Evolutionary conservation across 805 yeast species (phyloP).

Genomic region (Starmerella sirachaensis): DNA sequence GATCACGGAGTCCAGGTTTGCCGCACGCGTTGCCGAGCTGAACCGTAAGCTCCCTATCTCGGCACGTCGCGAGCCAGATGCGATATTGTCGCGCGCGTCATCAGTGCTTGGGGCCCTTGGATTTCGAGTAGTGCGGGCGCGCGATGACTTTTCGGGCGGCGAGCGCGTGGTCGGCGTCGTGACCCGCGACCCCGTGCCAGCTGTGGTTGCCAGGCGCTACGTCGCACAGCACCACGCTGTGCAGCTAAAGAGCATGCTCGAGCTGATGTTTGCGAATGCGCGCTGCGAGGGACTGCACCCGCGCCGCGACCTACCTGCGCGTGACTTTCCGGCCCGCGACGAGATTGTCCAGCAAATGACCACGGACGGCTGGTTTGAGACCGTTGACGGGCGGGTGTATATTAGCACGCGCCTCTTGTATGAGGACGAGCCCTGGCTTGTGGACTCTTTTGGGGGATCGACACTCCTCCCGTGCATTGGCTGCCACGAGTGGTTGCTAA

Average conservation of each 20-base stretch:
- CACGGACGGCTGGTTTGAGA: conserved; percentile 1
- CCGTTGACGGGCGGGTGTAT: conserved; percentile 1
- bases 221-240: conserved; percentile 5
- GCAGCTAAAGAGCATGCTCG: conserved; percentile 16
- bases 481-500: conserved; percentile 15
- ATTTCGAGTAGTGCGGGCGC: conserved; percentile 9
- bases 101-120: conserved; percentile 10
- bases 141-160: conserved; percentile 13
- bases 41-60: conserved; percentile 4
- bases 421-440: conserved; percentile 13
- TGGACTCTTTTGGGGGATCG: conserved; percentile 8
- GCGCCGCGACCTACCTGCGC: conserved; percentile 1
- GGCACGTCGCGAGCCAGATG: too few relatives aligned
- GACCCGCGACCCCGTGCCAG: conserved; percentile 2
- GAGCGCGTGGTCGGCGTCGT: conserved; percentile 7
- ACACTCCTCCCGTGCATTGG: conserved; percentile 16
- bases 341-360: conserved; percentile 1
- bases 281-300: conserved; percentile 9
- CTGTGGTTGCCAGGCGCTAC: conserved; percentile 2
- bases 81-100: too few relatives aligned
- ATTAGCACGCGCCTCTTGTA: conserved; percentile 11
- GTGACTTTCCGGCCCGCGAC: conserved; percentile 5
- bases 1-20: conserved; percentile 1
- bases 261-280: conserved; percentile 5
- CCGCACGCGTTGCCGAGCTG: background rate